Percentiles rank a stretch among this genome's conserved stretches.
phyloP scores from a whole-genome alignment of 2,329 filamentous ascomycete genomes.

The Gnomoniopsis sp. region DNA sequence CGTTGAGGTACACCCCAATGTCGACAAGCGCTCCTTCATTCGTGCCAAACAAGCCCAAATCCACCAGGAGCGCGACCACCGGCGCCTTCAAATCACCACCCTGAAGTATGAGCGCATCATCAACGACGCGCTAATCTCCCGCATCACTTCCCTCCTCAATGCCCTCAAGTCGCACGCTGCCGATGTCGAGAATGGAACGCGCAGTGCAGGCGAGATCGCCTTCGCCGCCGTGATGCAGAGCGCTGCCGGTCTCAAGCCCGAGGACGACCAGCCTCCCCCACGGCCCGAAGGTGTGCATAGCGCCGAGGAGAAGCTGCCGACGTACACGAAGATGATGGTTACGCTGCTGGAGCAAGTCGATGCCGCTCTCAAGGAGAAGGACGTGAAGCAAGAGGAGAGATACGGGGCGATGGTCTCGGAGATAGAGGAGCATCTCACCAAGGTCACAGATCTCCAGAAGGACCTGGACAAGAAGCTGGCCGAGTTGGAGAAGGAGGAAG shows the following conservation, averaged over 20 bases:
- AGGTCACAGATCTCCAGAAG: slow-evolving; percentile 74
- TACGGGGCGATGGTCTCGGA: slow-evolving; percentile 76
- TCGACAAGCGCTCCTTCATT: slow-evolving; percentile 98
- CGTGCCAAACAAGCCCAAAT: slow-evolving; percentile 97
- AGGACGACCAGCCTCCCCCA: slow-evolving; percentile 71
- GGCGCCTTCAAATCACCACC: slow-evolving; percentile 84
- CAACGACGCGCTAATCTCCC: slow-evolving; percentile 84
- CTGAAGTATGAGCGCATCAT: slow-evolving; percentile 89
- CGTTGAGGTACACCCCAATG: slow-evolving; percentile 96
- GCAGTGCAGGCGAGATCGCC: slow-evolving; percentile 74
- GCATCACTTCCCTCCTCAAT: slow-evolving; percentile 75
- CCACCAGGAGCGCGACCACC: slow-evolving; percentile 81
- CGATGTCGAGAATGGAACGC: slow-evolving; percentile 53
- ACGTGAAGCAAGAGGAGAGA: slow-evolving; percentile 58
- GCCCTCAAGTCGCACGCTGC: slow-evolving; percentile 71
- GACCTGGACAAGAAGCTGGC: slow-evolving; percentile 71
- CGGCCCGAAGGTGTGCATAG: slow-evolving; percentile 77
- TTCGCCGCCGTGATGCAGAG: slow-evolving; percentile 88
- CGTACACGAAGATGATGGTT: slow-evolving; percentile 98
- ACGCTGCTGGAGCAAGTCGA: slow-evolving; percentile 93
- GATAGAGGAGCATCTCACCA: slow-evolving; percentile 70
- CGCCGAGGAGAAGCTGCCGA: slow-evolving; percentile 68
- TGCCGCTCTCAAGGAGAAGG: slow-evolving; percentile 73
- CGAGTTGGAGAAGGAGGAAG: slow-evolving; percentile 80
- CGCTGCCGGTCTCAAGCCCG: slow-evolving; percentile 59